Evolutionary conservation across 257 asterid genomes (phyloP), one percentile per base, ranked within the genome.

Genomic region (Leonotis leonurus): DNA sequence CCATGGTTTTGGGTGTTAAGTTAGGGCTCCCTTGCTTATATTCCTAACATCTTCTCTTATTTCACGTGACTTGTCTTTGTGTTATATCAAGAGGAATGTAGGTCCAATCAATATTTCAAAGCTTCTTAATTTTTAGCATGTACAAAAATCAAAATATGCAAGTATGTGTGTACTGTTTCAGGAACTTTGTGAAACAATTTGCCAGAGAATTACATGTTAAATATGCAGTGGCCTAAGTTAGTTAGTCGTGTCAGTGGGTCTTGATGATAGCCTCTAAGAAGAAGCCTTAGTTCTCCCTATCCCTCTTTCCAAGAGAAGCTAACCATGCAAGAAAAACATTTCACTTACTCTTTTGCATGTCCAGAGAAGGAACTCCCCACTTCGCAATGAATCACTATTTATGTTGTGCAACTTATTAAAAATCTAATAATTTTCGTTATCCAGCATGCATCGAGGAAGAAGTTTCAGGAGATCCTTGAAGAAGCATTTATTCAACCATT

Each of bases 391-490:
- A 36, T 16, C 32, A 30, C 54, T 57, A 26, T 53, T 62, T 40
- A 4, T 57, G 64, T 55, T 32, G 16, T 29, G 37, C 50, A 49
- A 41, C 55, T 41, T 41, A 59, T 46, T 29, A 44, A 44, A 67
- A 37, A 33, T 72, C 39, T 44, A 70, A 17, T 70, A 32, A 37
- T 72, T 33, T 36, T 35, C 16, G 26, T 32, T 65, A 54, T 76
- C 55, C 92, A 92, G 99, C 81, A 74, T 53, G 96, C 96, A 11
- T 86, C 99, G 2, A 78, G 83, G 72, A 86, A 79, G 78, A 84
- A 75, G 77, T 92, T 86, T 70, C 99, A 85, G 75, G 93, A 92
- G 59, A 70, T 92, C 69, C 97, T 92, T 27, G 97, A 92, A 77
- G 96, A 92, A 80, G 90, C 80, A 52, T 50, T 92, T 45, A 29